These are phyloP conservation scores for Exserohilum turcica DNA, from an alignment of 2,329 filamentous ascomycete species.

Conservation along the genomic window DNA sequence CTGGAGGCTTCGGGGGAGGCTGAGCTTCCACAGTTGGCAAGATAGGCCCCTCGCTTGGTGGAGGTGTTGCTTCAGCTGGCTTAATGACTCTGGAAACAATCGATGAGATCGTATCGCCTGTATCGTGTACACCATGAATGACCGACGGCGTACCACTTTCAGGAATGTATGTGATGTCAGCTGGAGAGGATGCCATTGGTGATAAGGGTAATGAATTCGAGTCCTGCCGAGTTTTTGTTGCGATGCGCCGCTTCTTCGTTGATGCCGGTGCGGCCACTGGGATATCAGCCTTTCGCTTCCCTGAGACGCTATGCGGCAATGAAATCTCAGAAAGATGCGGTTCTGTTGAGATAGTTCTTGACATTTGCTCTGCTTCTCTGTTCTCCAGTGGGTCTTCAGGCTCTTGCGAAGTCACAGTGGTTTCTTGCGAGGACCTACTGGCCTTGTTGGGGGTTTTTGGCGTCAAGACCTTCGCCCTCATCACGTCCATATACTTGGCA, in stretches of 20 bases:
- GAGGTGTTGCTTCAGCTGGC: background rate
- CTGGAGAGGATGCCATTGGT: background rate
- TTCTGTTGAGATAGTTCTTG: background rate
- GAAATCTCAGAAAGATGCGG: background rate
- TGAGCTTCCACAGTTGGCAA: slow-evolving; percentile 1
- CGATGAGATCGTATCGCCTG: background rate
- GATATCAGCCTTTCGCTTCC: slow-evolving; percentile 12
- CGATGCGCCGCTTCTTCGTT: slow-evolving; percentile 12
- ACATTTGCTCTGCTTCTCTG: background rate
- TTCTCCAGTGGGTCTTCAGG: background rate
- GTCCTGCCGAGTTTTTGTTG: background rate
- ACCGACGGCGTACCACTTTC: background rate
- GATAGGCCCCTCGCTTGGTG: background rate
- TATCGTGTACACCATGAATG: background rate
- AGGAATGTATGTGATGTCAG: background rate
- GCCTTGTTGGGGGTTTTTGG: slow-evolving; percentile 3
- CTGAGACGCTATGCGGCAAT: background rate
- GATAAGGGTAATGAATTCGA: background rate
- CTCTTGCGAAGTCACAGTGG: background rate
- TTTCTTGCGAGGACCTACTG: background rate
- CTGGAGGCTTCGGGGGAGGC: background rate
- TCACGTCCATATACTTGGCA: slow-evolving; percentile 12
- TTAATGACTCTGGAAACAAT: background rate
- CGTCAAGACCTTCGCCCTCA: slow-evolving; percentile 7
- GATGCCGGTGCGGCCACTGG: background rate